These are phyloP conservation scores for Nicotiana benthamiana DNA, from an alignment of 257 asterid species.

Conservation along the genomic window DNA sequence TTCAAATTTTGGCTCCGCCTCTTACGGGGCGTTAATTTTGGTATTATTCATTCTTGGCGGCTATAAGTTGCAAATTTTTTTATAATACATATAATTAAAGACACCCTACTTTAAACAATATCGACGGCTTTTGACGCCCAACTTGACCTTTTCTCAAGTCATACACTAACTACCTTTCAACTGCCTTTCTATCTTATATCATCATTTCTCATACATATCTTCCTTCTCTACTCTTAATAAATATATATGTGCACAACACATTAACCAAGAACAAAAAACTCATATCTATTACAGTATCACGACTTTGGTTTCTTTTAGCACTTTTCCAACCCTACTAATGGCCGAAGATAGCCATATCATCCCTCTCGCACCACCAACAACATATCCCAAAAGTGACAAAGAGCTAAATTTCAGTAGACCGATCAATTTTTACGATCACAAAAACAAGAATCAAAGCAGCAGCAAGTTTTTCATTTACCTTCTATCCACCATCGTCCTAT, in stretches of 20 bases:
- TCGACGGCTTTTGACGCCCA: not conserved
- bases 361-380: slow-evolving; percentile 22
- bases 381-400: slow-evolving; percentile 9
- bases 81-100: not conserved
- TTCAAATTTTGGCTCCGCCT: no score
- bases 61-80: not conserved
- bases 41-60: not conserved
- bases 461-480: slow-evolving; percentile 40
- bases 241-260: no score
- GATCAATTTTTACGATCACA: not conserved
- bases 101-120: not conserved
- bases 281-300: not conserved
- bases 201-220: not conserved
- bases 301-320: not conserved
- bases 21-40: not conserved
- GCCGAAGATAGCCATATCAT: slow-evolving; percentile 11
- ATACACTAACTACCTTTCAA: not conserved
- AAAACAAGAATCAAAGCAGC: slow-evolving; percentile 2
- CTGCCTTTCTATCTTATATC: not conserved
- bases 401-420: not conserved
- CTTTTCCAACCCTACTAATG: not conserved
- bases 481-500: slow-evolving; percentile 21
- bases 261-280: not conserved
- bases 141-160: not conserved
- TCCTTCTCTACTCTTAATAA: not conserved